These are phyloP conservation scores for Myxozyma melibiosi DNA, from an alignment of 805 yeast species.

Conservation along the genomic window DNA sequence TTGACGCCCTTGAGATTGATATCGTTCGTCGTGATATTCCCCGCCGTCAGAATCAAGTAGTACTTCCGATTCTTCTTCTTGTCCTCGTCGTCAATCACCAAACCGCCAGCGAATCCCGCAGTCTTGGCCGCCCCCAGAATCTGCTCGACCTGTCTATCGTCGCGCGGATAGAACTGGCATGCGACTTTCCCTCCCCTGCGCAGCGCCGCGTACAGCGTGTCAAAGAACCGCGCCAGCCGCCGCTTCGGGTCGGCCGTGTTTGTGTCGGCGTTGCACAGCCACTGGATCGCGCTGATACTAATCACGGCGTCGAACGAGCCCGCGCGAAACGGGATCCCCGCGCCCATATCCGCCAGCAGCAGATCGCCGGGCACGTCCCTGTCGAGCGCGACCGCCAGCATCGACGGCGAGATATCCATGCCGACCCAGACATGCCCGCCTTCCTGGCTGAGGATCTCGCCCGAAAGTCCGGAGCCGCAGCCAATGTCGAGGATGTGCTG, in stretches of 20 bases:
- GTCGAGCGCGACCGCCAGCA: constrained; percentile 93
- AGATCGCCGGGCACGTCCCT: constrained; percentile 85
- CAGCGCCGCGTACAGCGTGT: constrained; percentile 80
- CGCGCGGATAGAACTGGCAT: constrained; percentile 94
- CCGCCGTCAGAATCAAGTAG: constrained; percentile 87
- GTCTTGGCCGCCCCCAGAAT: constrained; percentile 84
- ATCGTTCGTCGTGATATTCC: constrained; percentile 53
- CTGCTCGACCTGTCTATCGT: constrained; percentile 78
- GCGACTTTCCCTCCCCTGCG: constrained; percentile 96
- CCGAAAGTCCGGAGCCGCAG: constrained; percentile 95
- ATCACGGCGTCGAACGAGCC: constrained; percentile 97
- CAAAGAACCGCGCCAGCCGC: constrained; percentile 80
- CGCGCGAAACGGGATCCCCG: constrained; percentile 91
- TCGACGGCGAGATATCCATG: constrained; percentile 92
- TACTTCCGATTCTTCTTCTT: constrained; percentile 87
- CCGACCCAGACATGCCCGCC: constrained; percentile 90
- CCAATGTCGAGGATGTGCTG: constrained; percentile 86
- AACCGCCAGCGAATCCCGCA: constrained; percentile 95
- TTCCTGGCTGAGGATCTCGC: constrained; percentile 91
- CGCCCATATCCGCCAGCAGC: constrained; percentile 88
- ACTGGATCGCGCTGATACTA: constrained; percentile 91
- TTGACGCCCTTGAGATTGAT: constrained; percentile 79
- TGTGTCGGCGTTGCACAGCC: constrained; percentile 96
- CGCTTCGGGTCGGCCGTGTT: constrained; percentile 78
- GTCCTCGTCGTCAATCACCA: constrained; percentile 91